These are phyloP conservation scores for Sclerotinia minor DNA, from an alignment of 2,329 filamentous ascomycete genomes.

Conservation along the genomic window DNA sequence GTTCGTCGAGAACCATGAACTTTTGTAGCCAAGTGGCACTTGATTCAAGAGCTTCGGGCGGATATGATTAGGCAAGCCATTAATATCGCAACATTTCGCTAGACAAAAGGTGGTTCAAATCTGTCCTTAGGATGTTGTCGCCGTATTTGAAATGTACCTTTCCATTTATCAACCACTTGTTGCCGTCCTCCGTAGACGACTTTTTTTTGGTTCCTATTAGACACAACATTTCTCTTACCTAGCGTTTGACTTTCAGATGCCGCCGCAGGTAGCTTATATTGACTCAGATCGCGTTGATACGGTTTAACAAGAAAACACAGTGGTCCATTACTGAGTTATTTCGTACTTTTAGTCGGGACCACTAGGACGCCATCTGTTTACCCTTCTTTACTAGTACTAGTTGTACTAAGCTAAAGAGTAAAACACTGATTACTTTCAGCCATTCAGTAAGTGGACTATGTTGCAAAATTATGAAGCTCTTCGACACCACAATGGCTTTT, in stretches of 20 bases:
- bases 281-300: neutral
- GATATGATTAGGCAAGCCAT: no score
- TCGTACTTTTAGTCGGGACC: neutral
- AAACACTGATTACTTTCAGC: neutral
- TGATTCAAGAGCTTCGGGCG: no score
- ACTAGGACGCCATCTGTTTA: neutral
- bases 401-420: neutral
- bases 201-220: neutral
- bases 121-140: neutral
- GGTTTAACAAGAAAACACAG: neutral
- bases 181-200: neutral
- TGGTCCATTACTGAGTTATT: no score
- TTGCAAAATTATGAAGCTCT: neutral
- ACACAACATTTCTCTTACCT: neutral
- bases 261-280: neutral
- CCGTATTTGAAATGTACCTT: neutral
- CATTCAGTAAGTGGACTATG: neutral
- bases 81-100: no score
- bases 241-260: neutral
- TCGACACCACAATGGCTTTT: neutral
- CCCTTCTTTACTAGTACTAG: neutral
- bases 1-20: no score
- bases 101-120: neutral
- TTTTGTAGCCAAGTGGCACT: no score
- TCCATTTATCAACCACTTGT: no score